A percentile compares a stretch with the other conserved stretches of the same genome.
Conservation (phyloP, 441 rosid genomes). For the Oxalis stricta region DNA sequence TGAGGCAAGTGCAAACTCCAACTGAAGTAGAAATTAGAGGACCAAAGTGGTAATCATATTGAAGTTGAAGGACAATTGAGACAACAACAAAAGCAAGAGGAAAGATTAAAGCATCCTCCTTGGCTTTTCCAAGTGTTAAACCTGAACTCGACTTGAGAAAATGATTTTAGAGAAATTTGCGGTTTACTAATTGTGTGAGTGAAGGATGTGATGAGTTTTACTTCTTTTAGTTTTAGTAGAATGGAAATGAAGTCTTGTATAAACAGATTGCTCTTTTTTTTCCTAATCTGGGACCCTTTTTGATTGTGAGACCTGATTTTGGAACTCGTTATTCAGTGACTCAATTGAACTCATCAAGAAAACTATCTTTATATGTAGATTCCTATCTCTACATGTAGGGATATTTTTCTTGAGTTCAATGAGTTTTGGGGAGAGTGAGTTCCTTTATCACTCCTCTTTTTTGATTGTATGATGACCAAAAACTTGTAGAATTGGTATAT, state of each 20-base stretch:
- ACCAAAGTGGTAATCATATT: constrained; percentile 16
- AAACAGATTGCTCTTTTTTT: constrained; percentile 15
- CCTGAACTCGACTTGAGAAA: constrained; percentile 44
- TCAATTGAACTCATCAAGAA: too few species aligned
- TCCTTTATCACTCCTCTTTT: too few species aligned
- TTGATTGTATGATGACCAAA: too few species aligned
- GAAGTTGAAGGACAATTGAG: constrained; percentile 34
- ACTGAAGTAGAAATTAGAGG: constrained; percentile 14
- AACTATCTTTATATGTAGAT: too few species aligned
- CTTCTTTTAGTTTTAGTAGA: constrained; percentile 1
- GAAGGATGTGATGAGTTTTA: constrained; percentile 15
- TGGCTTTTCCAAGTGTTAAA: constrained; percentile 81
- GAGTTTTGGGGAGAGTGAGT: too few species aligned
- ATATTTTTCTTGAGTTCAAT: too few species aligned
- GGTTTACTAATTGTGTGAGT: constrained; percentile 17
- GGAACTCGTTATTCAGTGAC: too few species aligned
- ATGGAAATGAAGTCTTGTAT: constrained; percentile 17
- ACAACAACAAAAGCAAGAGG: too few species aligned
- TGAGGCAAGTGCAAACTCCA: constrained; percentile 16
- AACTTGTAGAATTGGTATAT: too few species aligned
- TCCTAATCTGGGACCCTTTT: too few species aligned
- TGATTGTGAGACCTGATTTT: too few species aligned
- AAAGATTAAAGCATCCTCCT: constrained; percentile 47
- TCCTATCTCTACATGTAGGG: too few species aligned
- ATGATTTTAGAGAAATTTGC: constrained; percentile 18